Evolutionary conservation across 192 early-diverging fungal genomes (phyloP).

Genomic region (Podila clonocystis): DNA sequence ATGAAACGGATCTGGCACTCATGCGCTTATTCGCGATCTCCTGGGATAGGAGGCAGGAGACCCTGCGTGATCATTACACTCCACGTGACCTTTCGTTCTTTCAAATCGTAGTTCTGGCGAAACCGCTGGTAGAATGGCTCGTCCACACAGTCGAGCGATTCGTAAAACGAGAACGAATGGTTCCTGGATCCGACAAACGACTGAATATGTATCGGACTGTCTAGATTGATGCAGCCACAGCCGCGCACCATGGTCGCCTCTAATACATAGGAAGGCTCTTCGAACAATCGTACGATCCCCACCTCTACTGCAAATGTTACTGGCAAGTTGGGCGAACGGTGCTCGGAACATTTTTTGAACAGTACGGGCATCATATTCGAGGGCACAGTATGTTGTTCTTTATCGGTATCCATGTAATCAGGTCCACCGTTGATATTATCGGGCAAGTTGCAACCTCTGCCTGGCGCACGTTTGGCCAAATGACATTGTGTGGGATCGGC

Average conservation of each 20-base stretch:
- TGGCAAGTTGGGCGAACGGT: background rate
- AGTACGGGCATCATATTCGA: no score
- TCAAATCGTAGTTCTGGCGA: background rate
- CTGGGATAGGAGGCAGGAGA: conserved; percentile 2
- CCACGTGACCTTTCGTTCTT: no score
- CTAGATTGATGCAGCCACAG: conserved; percentile 1
- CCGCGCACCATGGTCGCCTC: background rate
- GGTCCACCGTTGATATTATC: no score
- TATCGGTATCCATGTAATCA: no score
- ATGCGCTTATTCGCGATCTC: no score
- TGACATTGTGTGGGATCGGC: no score
- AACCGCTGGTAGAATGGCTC: conserved; percentile 2
- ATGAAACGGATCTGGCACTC: no score
- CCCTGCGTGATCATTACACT: conserved; percentile 5
- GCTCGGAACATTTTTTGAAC: background rate
- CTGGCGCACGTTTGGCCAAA: no score
- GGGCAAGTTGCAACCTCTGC: no score
- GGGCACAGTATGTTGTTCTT: no score
- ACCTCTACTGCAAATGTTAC: background rate
- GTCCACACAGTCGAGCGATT: background rate
- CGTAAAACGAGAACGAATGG: background rate
- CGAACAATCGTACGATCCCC: background rate
- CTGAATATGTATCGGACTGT: background rate
- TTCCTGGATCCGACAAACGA: conserved; percentile 10
- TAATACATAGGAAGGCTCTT: background rate